Evolutionary conservation across 371 early-diverging fungal species (phyloP).

Genomic region (Catenaria anguillulae): DNA sequence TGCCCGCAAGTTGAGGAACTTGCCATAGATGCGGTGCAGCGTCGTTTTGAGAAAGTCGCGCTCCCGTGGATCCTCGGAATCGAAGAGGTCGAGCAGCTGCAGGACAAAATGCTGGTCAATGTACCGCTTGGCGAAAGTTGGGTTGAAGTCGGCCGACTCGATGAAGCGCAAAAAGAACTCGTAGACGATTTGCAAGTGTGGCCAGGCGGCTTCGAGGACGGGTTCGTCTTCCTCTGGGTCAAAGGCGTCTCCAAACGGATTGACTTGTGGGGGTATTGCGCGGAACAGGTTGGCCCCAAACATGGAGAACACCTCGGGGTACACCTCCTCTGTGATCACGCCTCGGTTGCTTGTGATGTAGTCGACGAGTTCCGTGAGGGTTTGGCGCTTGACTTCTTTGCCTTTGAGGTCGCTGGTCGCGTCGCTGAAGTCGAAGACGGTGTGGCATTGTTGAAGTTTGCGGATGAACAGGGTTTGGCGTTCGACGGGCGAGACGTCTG

Average conservation of each 20-base stretch:
- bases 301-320: conserved; percentile 82
- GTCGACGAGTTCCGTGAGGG: conserved; percentile 77
- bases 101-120: conserved; percentile 86
- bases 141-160: conserved; percentile 91
- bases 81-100: conserved; percentile 84
- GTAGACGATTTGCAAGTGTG: conserved; percentile 91
- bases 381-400: conserved; percentile 85
- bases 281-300: conserved; percentile 83
- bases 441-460: conserved; percentile 76
- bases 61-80: conserved; percentile 94
- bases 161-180: conserved; percentile 92
- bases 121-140: conserved; percentile 81
- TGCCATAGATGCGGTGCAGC: conserved; percentile 91
- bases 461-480: conserved; percentile 64
- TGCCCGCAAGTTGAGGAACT: conserved; percentile 84
- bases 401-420: conserved; percentile 64
- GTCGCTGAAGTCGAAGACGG: conserved; percentile 87
- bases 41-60: conserved; percentile 94
- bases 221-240: conserved; percentile 98
- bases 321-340: conserved; percentile 67
- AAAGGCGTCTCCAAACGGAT: conserved; percentile 78
- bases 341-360: conserved; percentile 72
- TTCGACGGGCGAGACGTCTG: conserved; percentile 53
- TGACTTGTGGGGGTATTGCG: conserved; percentile 81
- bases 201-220: conserved; percentile 88